These are phyloP conservation scores for Corymbia citriodora DNA, from an alignment of 441 rosid genomes.

Conservation along the genomic window DNA sequence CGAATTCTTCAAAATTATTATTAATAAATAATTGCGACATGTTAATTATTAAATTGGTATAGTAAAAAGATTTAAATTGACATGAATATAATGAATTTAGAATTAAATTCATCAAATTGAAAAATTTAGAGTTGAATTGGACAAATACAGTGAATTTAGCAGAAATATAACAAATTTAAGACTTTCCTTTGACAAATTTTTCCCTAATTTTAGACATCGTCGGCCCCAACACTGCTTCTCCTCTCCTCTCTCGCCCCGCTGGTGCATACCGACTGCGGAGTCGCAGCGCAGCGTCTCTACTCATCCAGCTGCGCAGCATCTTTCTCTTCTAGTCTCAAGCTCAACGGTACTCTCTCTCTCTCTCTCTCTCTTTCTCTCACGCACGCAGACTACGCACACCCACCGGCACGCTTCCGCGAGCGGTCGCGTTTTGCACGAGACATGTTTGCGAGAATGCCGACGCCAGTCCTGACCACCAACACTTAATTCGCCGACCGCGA, in stretches of 20 bases:
- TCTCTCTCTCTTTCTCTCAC: not conserved
- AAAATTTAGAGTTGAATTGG: too few species aligned
- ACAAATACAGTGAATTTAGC: too few species aligned
- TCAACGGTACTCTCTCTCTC: not conserved
- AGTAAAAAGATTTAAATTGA: too few species aligned
- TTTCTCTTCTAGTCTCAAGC: not conserved
- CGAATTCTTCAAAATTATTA: not conserved
- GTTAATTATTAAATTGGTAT: too few species aligned
- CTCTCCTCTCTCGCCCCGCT: not conserved
- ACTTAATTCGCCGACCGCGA: not conserved
- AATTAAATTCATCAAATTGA: too few species aligned
- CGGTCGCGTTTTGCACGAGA: not conserved
- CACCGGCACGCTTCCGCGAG: not conserved
- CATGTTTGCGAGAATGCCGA: not conserved
- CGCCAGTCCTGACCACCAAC: not conserved
- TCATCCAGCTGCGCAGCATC: not conserved
- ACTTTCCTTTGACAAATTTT: too few species aligned
- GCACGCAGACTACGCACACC: not conserved
- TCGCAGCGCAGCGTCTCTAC: not conserved
- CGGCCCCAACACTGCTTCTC: not conserved
- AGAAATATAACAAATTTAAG: too few species aligned
- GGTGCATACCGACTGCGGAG: not conserved
- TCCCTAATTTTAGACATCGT: not conserved
- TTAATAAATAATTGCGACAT: not conserved
- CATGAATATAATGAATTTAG: too few species aligned